Evolutionary conservation across 2,329 filamentous ascomycete genomes (phyloP), one percentile per base, ranked within the genome.

Genomic region (Nannizzia gypsea): DNA sequence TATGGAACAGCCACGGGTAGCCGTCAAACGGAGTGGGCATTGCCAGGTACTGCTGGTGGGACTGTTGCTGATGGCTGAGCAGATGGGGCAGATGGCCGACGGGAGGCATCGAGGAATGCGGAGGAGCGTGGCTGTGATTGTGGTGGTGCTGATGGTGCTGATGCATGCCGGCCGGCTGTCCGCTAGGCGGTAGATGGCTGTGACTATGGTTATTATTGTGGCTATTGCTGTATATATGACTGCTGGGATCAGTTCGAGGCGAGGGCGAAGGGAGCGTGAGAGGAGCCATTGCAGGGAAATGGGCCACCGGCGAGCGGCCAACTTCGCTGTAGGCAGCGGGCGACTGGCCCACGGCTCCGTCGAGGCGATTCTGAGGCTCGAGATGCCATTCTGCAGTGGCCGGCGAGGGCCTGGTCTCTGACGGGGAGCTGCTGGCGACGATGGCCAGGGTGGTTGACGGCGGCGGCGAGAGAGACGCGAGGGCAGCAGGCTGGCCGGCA

Each of bases 1-100:
- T 57, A 17, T 62, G 62, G 58, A 64, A 64, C 11, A 63, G 57
- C 63, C 63, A 64, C 3, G 61, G 57, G 57, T 62, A 62, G 44
- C 62, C 62, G 28, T 63, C 59, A 9, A 55, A 61, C 5, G 50
- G 40, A 2, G 28, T 56, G 6, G 57, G 54, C 9, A 54, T 57
- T 4, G 59, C 26, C 15, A 62, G 22, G 26, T 55, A 62, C 5
- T 57, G 52, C 31, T 62, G 63, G 6, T 50, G 57, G 17, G 15
- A 22, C 11, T 42, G 38, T 6, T 54, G 48, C 28, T 54, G 48
- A 24, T 54, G 48, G 48, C 58, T 44, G 13, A 61, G 48, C 13
- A 60, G 60, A 2, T 61, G 58, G n/a, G 58, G 58, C 17, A 62
- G 26, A 26, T 58, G 60, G 26, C 42, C 38, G 3, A 26, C 36